Evolutionary conservation across 345 rosid genomes (phyloP).

Genomic region (Lagerstroemia speciosa): DNA sequence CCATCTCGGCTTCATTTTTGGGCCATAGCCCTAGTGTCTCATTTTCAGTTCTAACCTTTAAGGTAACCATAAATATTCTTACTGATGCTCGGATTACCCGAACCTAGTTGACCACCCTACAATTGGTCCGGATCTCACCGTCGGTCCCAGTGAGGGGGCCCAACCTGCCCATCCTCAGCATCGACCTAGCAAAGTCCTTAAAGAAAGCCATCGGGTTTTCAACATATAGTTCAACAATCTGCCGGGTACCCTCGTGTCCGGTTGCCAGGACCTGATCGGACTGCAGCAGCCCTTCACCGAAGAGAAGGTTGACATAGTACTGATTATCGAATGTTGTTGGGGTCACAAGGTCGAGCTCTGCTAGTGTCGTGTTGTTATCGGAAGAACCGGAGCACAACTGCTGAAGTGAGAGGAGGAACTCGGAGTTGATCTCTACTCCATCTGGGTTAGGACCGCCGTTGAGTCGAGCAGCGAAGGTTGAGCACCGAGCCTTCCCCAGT

Average conservation of each 20-base stretch:
- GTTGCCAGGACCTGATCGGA: conserved; percentile 63
- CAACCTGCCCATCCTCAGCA: conserved; percentile 60
- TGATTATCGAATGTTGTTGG: conserved; percentile 82
- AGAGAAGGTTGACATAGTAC: conserved; percentile 61
- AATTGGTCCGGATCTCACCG: conserved; percentile 41
- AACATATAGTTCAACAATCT: conserved; percentile 43
- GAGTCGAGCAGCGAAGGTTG: conserved; percentile 51
- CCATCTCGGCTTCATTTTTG: not conserved
- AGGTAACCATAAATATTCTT: not conserved
- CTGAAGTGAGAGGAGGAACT: conserved; percentile 54
- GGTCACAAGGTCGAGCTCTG: conserved; percentile 59
- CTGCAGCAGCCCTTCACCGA: conserved; percentile 69
- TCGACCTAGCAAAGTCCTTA: conserved; percentile 51
- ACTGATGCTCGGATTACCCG: not conserved
- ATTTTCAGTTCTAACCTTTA: not conserved
- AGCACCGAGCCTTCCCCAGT: conserved; percentile 71
- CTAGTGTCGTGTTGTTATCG: conserved; percentile 21
- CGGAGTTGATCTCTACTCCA: conserved; percentile 34
- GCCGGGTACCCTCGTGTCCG: conserved; percentile 36
- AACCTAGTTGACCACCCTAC: conserved; percentile 33
- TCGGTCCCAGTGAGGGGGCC: conserved; percentile 15
- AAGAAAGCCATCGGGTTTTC: conserved; percentile 45
- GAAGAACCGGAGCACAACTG: conserved; percentile 39
- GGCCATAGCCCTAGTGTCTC: not conserved
- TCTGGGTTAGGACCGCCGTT: conserved; percentile 23